phyloP scores from a whole-genome alignment of 257 asterid species.

The Phtheirospermum japonicum region DNA sequence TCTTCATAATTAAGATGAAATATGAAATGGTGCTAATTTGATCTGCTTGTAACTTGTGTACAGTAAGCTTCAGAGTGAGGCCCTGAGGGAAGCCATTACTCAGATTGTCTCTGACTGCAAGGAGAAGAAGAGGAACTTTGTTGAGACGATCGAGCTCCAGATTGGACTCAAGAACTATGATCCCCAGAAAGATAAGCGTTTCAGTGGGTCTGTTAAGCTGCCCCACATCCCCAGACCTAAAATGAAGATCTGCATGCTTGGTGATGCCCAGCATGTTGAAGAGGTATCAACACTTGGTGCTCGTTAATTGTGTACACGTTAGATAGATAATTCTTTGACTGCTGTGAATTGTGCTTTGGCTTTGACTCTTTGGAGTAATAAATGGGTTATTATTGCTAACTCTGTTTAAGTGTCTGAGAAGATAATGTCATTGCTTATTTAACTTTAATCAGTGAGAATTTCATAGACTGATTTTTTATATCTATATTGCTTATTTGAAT shows the following conservation, averaged over 20 bases:
- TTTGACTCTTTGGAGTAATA: background rate
- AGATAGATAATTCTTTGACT: background rate
- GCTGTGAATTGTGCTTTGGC: background rate
- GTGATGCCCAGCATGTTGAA: slow-evolving; percentile 57
- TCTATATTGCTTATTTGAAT: too few relatives aligned
- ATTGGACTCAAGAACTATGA: slow-evolving; percentile 57
- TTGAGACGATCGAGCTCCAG: slow-evolving; percentile 53
- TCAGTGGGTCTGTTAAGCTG: slow-evolving; percentile 53
- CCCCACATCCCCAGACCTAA: slow-evolving; percentile 55
- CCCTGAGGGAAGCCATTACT: slow-evolving; percentile 46
- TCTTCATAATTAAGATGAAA: background rate
- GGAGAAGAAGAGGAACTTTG: slow-evolving; percentile 50
- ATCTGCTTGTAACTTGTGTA: slow-evolving; percentile 2
- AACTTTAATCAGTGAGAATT: too few relatives aligned
- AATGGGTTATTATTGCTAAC: too few relatives aligned
- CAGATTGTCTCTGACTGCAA: slow-evolving; percentile 25
- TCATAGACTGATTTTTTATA: too few relatives aligned
- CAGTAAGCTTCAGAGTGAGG: slow-evolving; percentile 62
- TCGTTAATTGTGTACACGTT: background rate
- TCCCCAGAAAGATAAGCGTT: slow-evolving; percentile 58
- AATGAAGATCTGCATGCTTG: slow-evolving; percentile 59
- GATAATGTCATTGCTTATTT: too few relatives aligned
- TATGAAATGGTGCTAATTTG: background rate
- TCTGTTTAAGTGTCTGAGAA: too few relatives aligned
- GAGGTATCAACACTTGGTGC: slow-evolving; percentile 33